Evolutionary conservation across 2,329 filamentous ascomycete genomes (phyloP).

Genomic region (Aspergillus sp.): DNA sequence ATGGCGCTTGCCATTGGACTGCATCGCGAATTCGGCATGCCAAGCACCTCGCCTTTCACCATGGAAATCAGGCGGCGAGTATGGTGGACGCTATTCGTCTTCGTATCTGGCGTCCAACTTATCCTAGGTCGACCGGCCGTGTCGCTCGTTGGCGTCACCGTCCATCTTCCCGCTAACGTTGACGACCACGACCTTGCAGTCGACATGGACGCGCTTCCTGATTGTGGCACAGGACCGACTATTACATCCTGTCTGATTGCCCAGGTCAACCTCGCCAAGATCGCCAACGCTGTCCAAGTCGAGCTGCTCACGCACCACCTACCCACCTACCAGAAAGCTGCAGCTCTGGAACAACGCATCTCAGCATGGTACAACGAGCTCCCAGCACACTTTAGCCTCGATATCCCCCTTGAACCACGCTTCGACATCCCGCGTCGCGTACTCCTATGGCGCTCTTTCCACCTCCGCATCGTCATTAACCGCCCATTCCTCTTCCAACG

Average conservation of each 20-base stretch:
- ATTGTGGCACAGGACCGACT: conserved; percentile 7
- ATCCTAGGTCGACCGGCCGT: conserved; percentile 13
- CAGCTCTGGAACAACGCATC: conserved; percentile 11
- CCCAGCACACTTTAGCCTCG: conserved; percentile 7
- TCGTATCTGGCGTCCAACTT: conserved; percentile 13
- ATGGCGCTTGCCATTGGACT: conserved; percentile 14
- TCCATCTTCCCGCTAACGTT: conserved; percentile 12
- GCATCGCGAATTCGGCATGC: conserved; percentile 16
- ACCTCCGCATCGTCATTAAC: conserved; percentile 17
- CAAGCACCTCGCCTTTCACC: conserved; percentile 13
- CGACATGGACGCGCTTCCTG: conserved; percentile 14
- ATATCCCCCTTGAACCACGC: conserved; percentile 7
- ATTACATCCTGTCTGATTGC: conserved; percentile 14
- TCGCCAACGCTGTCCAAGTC: conserved; percentile 15
- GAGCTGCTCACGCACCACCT: conserved; percentile 15
- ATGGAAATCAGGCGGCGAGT: conserved; percentile 16
- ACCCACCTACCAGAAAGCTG: conserved; percentile 10
- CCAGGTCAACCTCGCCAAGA: conserved; percentile 14
- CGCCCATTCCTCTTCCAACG: conserved; percentile 15
- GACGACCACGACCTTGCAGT: conserved; percentile 15
- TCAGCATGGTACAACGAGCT: conserved; percentile 11
- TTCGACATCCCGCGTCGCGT: conserved; percentile 14
- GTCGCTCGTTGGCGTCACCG: conserved; percentile 14
- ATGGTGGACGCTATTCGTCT: conserved; percentile 17
- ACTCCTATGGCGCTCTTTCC: conserved; percentile 16